These are phyloP conservation scores for Didymella pinodella DNA, from an alignment of 2,329 filamentous ascomycete species.

Conservation along the genomic window DNA sequence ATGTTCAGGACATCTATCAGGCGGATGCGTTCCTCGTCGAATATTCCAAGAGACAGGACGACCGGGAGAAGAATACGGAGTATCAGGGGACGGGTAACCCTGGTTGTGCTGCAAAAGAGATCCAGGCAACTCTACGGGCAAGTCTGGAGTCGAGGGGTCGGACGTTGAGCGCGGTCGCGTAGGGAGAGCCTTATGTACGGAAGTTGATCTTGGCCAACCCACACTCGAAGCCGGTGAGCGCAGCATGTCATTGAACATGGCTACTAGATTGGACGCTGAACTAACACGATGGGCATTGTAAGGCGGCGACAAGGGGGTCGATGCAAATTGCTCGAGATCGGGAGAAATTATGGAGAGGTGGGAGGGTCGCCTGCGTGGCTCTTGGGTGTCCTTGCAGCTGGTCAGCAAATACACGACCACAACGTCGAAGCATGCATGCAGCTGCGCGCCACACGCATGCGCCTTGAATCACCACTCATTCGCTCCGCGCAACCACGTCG, in stretches of 20 bases:
- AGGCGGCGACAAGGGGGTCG: conserved; percentile 37
- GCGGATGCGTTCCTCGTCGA: conserved; percentile 22
- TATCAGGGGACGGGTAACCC: conserved; percentile 38
- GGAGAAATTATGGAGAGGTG: conserved; percentile 42
- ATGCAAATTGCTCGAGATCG: conserved; percentile 30
- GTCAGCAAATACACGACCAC: conserved; percentile 47
- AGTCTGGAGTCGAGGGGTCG: conserved; percentile 50
- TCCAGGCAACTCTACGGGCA: conserved; percentile 42
- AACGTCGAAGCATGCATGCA: conserved; percentile 37
- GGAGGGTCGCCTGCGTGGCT: conserved; percentile 37
- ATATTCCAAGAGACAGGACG: conserved; percentile 23
- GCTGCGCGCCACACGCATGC: conserved; percentile 32
- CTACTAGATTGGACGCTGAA: conserved; percentile 49
- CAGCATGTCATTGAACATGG: conserved; percentile 54
- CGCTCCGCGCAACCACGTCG: conserved; percentile 45
- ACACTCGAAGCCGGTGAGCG: conserved; percentile 50
- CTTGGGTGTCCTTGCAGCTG: conserved; percentile 33
- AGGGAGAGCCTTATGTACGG: conserved; percentile 47
- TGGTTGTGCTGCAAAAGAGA: conserved; percentile 46
- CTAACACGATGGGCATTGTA: conserved; percentile 41
- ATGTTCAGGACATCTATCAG: conserved; percentile 16
- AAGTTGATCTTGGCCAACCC: conserved; percentile 39
- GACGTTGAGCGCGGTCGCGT: conserved; percentile 53
- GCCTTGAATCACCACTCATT: conserved; percentile 31
- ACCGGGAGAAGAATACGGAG: conserved; percentile 19